Conservation (phyloP, 1,139 yeast genomes). For the Saccharomyces hybrid region DNA sequence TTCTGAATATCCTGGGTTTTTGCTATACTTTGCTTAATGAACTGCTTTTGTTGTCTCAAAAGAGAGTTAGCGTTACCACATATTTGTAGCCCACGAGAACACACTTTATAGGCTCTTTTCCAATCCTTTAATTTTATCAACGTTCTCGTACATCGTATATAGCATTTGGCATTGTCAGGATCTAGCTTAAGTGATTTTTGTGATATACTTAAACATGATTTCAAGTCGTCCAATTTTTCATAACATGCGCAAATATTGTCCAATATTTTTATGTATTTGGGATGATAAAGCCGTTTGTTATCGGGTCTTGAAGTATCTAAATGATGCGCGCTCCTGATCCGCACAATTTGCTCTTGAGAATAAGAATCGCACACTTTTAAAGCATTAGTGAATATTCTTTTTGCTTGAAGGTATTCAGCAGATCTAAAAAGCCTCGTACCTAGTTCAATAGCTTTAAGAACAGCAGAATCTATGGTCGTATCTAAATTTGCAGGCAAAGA, state of each 20-base stretch:
- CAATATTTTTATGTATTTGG: constrained; percentile 30
- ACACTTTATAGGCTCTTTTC: neutral
- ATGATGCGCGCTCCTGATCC: constrained; percentile 14
- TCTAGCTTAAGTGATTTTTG: constrained; percentile 39
- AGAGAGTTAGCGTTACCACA: neutral
- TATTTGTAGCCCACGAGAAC: neutral
- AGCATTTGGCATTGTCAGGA: constrained; percentile 54
- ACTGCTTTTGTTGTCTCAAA: neutral
- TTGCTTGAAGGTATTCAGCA: constrained; percentile 24
- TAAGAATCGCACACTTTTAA: constrained; percentile 22
- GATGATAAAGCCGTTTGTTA: constrained; percentile 23
- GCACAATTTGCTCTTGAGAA: constrained; percentile 14
- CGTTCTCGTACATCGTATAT: constrained; percentile 36
- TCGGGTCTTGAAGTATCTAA: constrained; percentile 7
- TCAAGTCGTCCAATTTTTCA: constrained; percentile 41
- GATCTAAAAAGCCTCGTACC: constrained; percentile 25
- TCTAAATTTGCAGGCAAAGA: neutral
- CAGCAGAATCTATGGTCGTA: neutral
- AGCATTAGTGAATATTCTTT: constrained; percentile 24
- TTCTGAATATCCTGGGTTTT: neutral
- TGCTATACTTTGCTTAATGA: neutral
- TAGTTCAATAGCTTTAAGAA: constrained; percentile 22
- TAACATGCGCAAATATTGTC: constrained; percentile 51
- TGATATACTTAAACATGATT: constrained; percentile 42
- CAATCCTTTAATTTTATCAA: neutral